Base-by-base conservation (phyloP, 805 yeast species). In the Lipomyces spencermartinsiae region DNA sequence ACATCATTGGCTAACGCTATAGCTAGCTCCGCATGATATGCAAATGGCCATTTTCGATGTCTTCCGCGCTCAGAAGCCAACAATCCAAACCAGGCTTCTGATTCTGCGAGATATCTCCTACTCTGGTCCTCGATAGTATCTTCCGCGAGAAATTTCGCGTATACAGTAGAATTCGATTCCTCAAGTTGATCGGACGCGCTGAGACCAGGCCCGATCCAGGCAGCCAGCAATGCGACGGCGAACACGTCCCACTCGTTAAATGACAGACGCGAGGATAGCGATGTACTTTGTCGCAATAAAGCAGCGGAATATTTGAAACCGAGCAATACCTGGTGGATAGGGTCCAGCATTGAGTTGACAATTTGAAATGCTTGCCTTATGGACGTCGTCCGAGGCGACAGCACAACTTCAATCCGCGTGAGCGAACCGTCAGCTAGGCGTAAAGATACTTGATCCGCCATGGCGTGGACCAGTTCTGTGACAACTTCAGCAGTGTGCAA, bases 231-330 rank as follows among this genome's bases (percentile, higher is more conserved):
- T 1, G 73, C 72, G 29, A 61, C 39, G 6, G 61, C 49, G 34
- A 71, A 71, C 6, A 65, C 72, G 12, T 63, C 59, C 73, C 73
- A 71, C 35, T 71, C 73, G 19, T 54, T 51, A 5, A 29, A 12
- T n/a, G 34, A 34, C n/a, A 22, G 51, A 37, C 14, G 43, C 39
- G 12, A 31, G n/a, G 49, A 22, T 16, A 7, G 5, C 16, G 62
- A 25, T n/a, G 59, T 51, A 14, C 34, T 14, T 35, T 16, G 46
- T 31, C 34, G 56, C 7, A 65, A 66, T 34, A 68, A 43, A 9
- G 71, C 66, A 4, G 58, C n/a, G 16, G 65, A 65, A 35, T 34
- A 69, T 4, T 19, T 19, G 53, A 55, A 68, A 19, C 10, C 22
- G 35, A 69, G 64, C 6, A 58, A 3, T 10, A 8, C 54, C 34